phyloP scores from a whole-genome alignment of 2,329 filamentous ascomycete genomes.

The Fusarium mexicanum region DNA sequence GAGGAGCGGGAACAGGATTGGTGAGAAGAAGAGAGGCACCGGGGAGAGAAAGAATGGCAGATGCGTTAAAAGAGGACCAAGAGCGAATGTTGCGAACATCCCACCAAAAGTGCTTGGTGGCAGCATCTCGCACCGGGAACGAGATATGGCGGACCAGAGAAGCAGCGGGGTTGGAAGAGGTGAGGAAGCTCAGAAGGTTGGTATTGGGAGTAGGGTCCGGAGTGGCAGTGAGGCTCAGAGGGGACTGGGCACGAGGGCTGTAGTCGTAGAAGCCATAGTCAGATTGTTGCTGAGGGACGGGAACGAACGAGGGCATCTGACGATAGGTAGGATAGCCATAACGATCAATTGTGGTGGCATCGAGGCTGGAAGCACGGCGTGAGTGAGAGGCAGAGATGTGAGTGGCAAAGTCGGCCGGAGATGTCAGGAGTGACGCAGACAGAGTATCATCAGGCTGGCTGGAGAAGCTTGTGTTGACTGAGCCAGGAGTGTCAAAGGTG shows the following conservation, averaged over 20 bases:
- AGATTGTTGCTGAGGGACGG: constrained; percentile 35
- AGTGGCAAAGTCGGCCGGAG: constrained; percentile 67
- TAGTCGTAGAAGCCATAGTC: constrained; percentile 59
- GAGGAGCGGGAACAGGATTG: constrained; percentile 69
- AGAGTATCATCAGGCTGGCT: constrained; percentile 42
- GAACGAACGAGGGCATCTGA: constrained; percentile 66
- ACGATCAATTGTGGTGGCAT: constrained; percentile 71
- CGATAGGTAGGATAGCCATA: constrained; percentile 89
- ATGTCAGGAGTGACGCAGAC: constrained; percentile 69
- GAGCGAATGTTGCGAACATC: constrained; percentile 87
- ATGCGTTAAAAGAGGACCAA: constrained; percentile 82
- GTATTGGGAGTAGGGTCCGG: constrained; percentile 66
- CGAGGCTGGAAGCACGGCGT: constrained; percentile 74
- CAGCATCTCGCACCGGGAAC: constrained; percentile 71
- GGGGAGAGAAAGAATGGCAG: constrained; percentile 76
- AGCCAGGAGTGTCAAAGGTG: constrained; percentile 44
- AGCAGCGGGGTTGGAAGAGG: constrained; percentile 80
- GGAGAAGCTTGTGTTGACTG: constrained; percentile 54
- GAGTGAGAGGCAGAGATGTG: constrained; percentile 44
- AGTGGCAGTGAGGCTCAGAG: constrained; percentile 53
- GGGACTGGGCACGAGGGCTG: constrained; percentile 57
- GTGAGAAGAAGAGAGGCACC: constrained; percentile 78
- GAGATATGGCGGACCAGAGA: constrained; percentile 83
- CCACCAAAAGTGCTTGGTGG: constrained; percentile 92
- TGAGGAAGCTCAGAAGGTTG: constrained; percentile 81